Base-by-base conservation (phyloP, 257 asterid species). In the Penstemon newberryi region DNA sequence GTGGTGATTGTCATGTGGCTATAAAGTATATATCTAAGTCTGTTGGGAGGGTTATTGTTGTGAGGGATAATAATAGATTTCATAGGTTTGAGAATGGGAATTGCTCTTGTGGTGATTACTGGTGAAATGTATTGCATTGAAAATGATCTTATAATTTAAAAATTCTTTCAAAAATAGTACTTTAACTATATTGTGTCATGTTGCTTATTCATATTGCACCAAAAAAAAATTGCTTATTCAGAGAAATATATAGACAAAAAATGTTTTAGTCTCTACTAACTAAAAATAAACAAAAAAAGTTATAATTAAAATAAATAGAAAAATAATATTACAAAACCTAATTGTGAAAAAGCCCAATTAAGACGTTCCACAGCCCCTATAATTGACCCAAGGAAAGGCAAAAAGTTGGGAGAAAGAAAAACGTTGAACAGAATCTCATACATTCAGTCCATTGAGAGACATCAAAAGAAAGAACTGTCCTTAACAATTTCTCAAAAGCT, bases 101-200 rank as follows among this genome's bases (percentile, higher is more conserved):
- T 40, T 92, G 98, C 81, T 86, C 95, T 3, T 92, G 97, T 84
- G 89, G 95, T 46, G 96, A 90, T 80, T 92, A 87, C 69, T 87
- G 91, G 91, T 87, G 84, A 81, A 25, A 25, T 25, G 33, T 25
- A 25, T 25, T 25, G 33, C 33, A 25, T 25, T 25, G 33, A 25
- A 25, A 25, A 25, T 25, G 33, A 25, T 25, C 33, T 25, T 25
- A 25, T 25, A 25, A 25, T 25, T 25, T 25, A 2, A 25, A 25
- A 25, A 25, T 25, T 25, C 33, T 25, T 25, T 25, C 33, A 25
- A 25, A 25, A 25, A 25, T 25, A 25, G 33, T 25, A 25, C 33
- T 25, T 0, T 25, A 25, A 25, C 33, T 25, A 25, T 25, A 25
- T 25, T 15, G 18, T 15, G 18, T 15, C 18, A 15, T 15, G 18